Base-by-base conservation (phyloP, 1,139 yeast species). In the Geotrichum cucujoidarum region DNA sequence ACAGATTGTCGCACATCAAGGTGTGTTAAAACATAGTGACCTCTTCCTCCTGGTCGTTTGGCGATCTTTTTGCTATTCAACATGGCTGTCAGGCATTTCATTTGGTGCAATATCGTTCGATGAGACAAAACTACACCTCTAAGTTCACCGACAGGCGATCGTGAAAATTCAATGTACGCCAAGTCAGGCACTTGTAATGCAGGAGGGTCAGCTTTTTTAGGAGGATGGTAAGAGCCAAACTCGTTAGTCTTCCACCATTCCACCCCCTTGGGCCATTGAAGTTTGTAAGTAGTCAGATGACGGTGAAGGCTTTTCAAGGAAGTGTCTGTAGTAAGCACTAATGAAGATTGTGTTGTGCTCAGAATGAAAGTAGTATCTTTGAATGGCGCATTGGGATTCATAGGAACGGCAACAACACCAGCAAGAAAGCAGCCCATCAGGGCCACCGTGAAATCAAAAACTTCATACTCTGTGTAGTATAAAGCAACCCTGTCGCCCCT, bases 121-220 rank as follows among this genome's bases (percentile, higher is more conserved):
- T 92, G 97, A 29, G 94, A 84, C 62, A 94, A 76, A 1, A 95
- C 96, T 35, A 94, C 95, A 5, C 99, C 99, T 48, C 96, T 75
- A 31, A 89, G 68, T 57, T 90, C 95, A 1, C 97, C 97, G 17
- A 87, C 78, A 0, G 97, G 95, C 1, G 95, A 84, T 57, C 94
- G 76, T 0, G 95, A 81, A 62, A 85, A 94, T 66, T 94, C 98
- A 22, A 94, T 90, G 60, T 94, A 94, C 0, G 97, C 97, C 53
- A 92, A 70, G 60, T 87, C 95, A 6, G 86, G 81, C 21, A 80
- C 76, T 55, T 81, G 85, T 35, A 80, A 65, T 0, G 83, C 77
- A 0, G 88, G 96, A 60, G 67, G 81, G 55, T 74, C 80, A 11
- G 73, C 71, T 51, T 77, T 75, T 53, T 75, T 78, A 29, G 79